Evolutionary conservation across 1,139 yeast species (phyloP).

Genomic region (Magnusiomyces sp.): DNA sequence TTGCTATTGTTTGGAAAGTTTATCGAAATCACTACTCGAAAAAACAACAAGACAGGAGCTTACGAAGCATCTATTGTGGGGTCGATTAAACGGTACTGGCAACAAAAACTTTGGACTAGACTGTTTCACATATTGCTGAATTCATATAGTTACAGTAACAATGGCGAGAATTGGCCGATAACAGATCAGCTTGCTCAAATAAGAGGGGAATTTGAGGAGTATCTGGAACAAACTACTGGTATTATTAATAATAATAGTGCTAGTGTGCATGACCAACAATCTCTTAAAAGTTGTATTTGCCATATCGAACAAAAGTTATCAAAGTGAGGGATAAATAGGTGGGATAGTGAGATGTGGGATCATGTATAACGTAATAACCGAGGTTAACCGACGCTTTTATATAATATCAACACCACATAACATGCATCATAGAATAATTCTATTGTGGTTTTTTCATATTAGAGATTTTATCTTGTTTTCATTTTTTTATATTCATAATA

Average conservation of each 20-base stretch:
- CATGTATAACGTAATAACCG: too few species aligned
- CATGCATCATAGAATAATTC: not conserved
- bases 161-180: not conserved
- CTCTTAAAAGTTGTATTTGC: too few species aligned
- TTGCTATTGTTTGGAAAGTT: slow-evolving; percentile 52
- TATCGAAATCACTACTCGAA: slow-evolving; percentile 35
- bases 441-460: not conserved
- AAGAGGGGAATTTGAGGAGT: not conserved
- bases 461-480: too few species aligned
- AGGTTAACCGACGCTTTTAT: too few species aligned
- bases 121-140: slow-evolving; percentile 60
- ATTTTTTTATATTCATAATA: too few species aligned
- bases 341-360: too few species aligned
- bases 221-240: not conserved
- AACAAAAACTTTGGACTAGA: slow-evolving; percentile 59
- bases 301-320: too few species aligned
- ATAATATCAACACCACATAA: too few species aligned
- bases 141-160: slow-evolving; percentile 31
- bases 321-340: not conserved
- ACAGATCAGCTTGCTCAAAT: not conserved
- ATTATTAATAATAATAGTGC: not conserved
- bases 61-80: slow-evolving; percentile 31
- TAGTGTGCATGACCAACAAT: not conserved
- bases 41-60: slow-evolving; percentile 24
- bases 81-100: slow-evolving; percentile 71